Evolutionary conservation across 2,329 filamentous ascomycete genomes (phyloP), one percentile per base, ranked within the genome.

Genomic region (Fusarium sp.): DNA sequence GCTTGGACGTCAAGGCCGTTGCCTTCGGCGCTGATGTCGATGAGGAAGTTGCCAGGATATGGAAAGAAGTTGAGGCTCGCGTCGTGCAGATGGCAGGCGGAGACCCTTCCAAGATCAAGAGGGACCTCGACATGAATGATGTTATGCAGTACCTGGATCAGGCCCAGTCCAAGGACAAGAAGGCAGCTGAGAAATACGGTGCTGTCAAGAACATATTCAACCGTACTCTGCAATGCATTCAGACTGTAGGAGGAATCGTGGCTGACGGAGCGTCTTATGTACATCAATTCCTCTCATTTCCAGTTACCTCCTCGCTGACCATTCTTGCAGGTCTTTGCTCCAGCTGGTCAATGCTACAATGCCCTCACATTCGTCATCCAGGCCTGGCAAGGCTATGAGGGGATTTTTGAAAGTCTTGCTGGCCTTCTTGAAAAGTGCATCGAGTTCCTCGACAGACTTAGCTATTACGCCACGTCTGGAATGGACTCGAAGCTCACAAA

Each of bases 311-410:
- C 20, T 10, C 23, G 23, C 23, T 48, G 2, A 23, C 18, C 3
- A 35, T 13, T 4, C 3, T 5, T 1, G 4, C 11, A 54, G 51
- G 42, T 48, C 15, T 54, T 48, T 17, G 42, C 42, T 13, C 51
- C 33, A 6, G 51, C 42, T 13, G 42, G 51, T 3, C 43, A 46
- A 9, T 48, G 51, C 42, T 54, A 54, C 23, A 48, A 54, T 48
- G 51, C 51, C 8, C 51, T 54, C 15, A 48, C 42, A 0, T 48
- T 39, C 2, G 42, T 54, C 3, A 54, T 54, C 1, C 51, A 48
- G 21, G 42, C 33, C 2, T 54, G 41, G 42, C 23, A 54, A 7
- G 42, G 51, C 1, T 54, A 54, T 10, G 42, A 54, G 25, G 51
- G 51, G 3, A 54, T 48, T 23, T 54, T 54, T 1, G 42, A 54